phyloP scores from a whole-genome alignment of 768 basidiomycete genomes.

The Suillus plorans region DNA sequence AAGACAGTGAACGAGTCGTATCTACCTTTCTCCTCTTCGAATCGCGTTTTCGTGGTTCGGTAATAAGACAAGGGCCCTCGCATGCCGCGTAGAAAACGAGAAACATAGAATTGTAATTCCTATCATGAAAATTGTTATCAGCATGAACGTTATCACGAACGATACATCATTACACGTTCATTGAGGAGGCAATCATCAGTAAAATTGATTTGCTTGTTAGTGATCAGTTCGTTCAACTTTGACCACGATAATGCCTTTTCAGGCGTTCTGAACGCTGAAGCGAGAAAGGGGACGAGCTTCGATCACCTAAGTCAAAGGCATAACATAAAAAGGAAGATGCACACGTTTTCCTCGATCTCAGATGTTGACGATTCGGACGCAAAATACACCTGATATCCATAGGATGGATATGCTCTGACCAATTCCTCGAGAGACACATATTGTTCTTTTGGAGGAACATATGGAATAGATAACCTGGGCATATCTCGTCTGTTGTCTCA shows the following conservation, averaged over 20 bases:
- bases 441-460: slow-evolving; percentile 51
- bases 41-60: slow-evolving; percentile 57
- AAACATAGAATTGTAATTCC: slow-evolving; percentile 57
- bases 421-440: slow-evolving; percentile 54
- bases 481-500: slow-evolving; percentile 1
- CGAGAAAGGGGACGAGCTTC: slow-evolving; percentile 20
- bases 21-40: slow-evolving; percentile 61
- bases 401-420: slow-evolving; percentile 50
- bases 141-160: not conserved
- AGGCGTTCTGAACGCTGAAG: slow-evolving; percentile 9
- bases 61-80: slow-evolving; percentile 78
- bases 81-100: slow-evolving; percentile 51
- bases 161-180: slow-evolving; percentile 15
- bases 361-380: slow-evolving; percentile 47
- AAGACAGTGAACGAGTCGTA: not conserved
- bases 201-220: not conserved
- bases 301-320: slow-evolving; percentile 13
- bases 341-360: slow-evolving; percentile 59
- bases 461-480: slow-evolving; percentile 65
- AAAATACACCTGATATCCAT: slow-evolving; percentile 72
- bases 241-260: not conserved
- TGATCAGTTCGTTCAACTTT: slow-evolving; percentile 4
- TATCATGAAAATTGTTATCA: slow-evolving; percentile 21
- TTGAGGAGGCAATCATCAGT: slow-evolving; percentile 18
- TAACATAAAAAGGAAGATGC: slow-evolving; percentile 11